A percentile compares a stretch with the other conserved stretches of the same genome.
phyloP scores from a whole-genome alignment of 148 eudicot genomes.

The Rhododendron williamsianum region DNA sequence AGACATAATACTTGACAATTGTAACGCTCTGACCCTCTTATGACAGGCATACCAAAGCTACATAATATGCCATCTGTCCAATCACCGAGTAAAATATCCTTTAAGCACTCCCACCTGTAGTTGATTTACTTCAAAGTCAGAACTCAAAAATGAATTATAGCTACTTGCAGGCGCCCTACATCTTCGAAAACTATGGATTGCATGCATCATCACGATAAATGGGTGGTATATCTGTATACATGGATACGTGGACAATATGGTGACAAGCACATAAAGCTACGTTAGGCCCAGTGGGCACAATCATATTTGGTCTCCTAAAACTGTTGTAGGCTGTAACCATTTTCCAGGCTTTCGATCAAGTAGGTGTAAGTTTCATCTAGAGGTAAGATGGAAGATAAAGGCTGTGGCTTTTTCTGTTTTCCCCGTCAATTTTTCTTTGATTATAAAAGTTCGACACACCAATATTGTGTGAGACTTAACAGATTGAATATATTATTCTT shows the following conservation, averaged over 20 bases:
- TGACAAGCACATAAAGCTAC: background rate
- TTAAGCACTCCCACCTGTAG: conserved; percentile 94
- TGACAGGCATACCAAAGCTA: conserved; percentile 94
- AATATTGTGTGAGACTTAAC: too few relatives aligned
- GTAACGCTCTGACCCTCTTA: conserved; percentile 79
- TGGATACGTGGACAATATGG: background rate
- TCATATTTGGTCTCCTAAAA: background rate
- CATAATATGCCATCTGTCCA: conserved; percentile 87
- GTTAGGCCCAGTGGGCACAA: background rate
- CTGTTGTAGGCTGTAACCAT: background rate
- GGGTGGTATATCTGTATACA: background rate
- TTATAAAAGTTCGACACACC: background rate
- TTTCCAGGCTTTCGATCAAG: background rate
- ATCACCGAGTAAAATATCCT: conserved; percentile 66
- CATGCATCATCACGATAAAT: background rate
- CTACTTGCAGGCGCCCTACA: background rate
- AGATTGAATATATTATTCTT: background rate
- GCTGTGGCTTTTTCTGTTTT: background rate
- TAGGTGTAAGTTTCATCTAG: background rate
- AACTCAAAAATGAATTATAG: background rate
- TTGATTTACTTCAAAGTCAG: conserved; percentile 5
- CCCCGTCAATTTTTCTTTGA: background rate
- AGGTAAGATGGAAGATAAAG: background rate
- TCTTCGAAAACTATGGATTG: background rate
- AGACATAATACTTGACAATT: conserved; percentile 89